Evolutionary conservation across 2,329 filamentous ascomycete species (phyloP).

Genomic region (Calonectria ilicicola): DNA sequence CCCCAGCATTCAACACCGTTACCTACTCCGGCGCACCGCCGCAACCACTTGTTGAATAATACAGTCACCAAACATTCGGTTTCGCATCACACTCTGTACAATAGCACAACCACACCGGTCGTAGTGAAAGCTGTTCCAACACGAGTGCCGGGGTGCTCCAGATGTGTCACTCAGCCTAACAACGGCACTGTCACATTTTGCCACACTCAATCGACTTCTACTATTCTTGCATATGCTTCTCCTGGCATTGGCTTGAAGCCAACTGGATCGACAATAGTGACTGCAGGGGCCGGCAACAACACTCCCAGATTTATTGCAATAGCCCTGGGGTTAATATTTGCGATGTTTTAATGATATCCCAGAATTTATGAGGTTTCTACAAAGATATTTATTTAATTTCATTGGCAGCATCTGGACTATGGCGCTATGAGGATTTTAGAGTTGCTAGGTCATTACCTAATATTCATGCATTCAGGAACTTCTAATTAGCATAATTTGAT

Average conservation of each 20-base stretch:
- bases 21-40: neutral
- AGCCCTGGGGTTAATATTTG: neutral
- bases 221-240: too few species aligned
- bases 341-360: neutral
- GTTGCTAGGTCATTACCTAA: too few species aligned
- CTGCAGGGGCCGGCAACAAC: neutral
- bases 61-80: slow-evolving; percentile 8
- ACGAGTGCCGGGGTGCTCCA: neutral
- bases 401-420: too few species aligned
- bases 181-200: too few species aligned
- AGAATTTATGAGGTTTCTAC: too few species aligned
- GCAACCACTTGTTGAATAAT: slow-evolving; percentile 11
- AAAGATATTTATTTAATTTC: too few species aligned
- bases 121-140: neutral
- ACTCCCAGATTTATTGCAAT: neutral
- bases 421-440: too few species aligned
- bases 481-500: too few species aligned
- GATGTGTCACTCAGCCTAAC: too few species aligned
- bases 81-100: neutral
- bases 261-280: neutral
- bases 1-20: slow-evolving; percentile 25
- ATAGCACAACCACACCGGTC: neutral
- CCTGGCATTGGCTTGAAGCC: neutral
- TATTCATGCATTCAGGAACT: too few species aligned
- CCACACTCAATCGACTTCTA: too few species aligned